Evolutionary conservation across 352 stramenopile species (phyloP).

Genomic region (Phytophthora pini): DNA sequence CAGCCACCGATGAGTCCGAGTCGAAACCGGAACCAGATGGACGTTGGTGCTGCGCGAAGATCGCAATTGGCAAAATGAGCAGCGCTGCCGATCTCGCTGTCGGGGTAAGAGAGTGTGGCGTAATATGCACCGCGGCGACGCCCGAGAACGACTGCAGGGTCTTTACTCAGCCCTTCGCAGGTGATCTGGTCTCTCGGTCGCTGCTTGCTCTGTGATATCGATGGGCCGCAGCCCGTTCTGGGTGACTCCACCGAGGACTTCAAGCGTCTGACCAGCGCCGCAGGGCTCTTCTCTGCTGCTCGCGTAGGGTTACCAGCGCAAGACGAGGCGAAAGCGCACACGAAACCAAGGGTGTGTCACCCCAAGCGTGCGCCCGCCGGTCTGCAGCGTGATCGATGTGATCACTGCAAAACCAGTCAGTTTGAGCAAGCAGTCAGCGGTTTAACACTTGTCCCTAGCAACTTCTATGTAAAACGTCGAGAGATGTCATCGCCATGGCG

Average conservation of each 20-base stretch:
- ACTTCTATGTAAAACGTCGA: slow-evolving; percentile 11
- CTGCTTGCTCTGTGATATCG: slow-evolving; percentile 22
- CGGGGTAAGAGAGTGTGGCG: slow-evolving; percentile 7
- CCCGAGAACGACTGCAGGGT: slow-evolving; percentile 4
- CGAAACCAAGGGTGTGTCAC: slow-evolving; percentile 20
- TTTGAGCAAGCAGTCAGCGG: slow-evolving; percentile 14
- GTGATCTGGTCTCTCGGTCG: slow-evolving; percentile 21
- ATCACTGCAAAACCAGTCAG: background rate
- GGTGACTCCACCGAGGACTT: slow-evolving; percentile 14
- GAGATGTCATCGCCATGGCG: background rate
- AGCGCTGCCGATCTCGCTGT: slow-evolving; percentile 20
- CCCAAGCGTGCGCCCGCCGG: background rate
- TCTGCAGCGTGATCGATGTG: slow-evolving; percentile 19
- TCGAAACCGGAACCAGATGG: slow-evolving; percentile 17
- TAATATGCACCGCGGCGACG: slow-evolving; percentile 16
- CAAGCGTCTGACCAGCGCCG: slow-evolving; percentile 19
- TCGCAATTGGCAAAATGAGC: slow-evolving; percentile 43
- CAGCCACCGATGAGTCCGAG: slow-evolving; percentile 17
- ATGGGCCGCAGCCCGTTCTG: slow-evolving; percentile 5
- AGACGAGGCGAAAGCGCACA: slow-evolving; percentile 31
- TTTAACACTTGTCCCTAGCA: slow-evolving; percentile 16
- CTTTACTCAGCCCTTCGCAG: slow-evolving; percentile 32
- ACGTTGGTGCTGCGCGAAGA: slow-evolving; percentile 2
- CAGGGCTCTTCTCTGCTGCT: slow-evolving; percentile 22
- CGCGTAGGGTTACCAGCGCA: slow-evolving; percentile 19